Evolutionary conservation across 495 filamentous ascomycete genomes (phyloP).

Genomic region (Neurospora africana): DNA sequence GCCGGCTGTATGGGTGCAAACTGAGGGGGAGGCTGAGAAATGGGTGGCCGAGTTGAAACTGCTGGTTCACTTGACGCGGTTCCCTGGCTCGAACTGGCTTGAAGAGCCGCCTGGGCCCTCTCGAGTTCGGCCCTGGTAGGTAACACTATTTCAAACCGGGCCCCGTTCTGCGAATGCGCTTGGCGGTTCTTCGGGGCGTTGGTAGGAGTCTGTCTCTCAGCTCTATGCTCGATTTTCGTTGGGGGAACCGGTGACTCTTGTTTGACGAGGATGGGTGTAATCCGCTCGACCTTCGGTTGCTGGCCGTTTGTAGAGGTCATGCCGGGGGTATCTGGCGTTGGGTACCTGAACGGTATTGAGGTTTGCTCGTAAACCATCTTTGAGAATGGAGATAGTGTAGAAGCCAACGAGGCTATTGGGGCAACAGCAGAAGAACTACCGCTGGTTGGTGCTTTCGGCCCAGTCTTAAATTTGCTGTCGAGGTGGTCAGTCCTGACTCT

Average conservation of each 20-base stretch:
- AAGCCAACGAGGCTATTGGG: constrained; percentile 10
- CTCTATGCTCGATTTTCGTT: constrained; percentile 10
- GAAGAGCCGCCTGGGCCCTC: background rate
- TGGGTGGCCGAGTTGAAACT: background rate
- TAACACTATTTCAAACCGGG: constrained; percentile 22
- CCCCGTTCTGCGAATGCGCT: constrained; percentile 18
- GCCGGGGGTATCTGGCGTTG: constrained; percentile 19
- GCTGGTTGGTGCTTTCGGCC: constrained; percentile 15
- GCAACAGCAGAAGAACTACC: constrained; percentile 8
- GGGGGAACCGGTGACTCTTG: constrained; percentile 6
- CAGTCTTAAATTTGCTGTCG: constrained; percentile 58
- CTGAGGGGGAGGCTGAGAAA: background rate
- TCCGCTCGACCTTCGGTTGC: background rate
- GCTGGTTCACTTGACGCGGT: background rate
- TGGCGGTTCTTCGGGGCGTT: constrained; percentile 11
- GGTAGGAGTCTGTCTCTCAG: constrained; percentile 1
- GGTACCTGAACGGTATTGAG: constrained; percentile 27
- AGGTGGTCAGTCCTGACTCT: constrained; percentile 4
- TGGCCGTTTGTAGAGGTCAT: constrained; percentile 8
- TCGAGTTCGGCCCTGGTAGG: constrained; percentile 25
- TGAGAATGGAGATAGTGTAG: constrained; percentile 32
- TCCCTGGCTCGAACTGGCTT: background rate
- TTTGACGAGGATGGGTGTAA: constrained; percentile 8
- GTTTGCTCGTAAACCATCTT: constrained; percentile 35
- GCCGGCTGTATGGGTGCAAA: background rate